These are phyloP conservation scores for Moringa oleifera DNA, from an alignment of 345 rosid species.

Conservation along the genomic window DNA sequence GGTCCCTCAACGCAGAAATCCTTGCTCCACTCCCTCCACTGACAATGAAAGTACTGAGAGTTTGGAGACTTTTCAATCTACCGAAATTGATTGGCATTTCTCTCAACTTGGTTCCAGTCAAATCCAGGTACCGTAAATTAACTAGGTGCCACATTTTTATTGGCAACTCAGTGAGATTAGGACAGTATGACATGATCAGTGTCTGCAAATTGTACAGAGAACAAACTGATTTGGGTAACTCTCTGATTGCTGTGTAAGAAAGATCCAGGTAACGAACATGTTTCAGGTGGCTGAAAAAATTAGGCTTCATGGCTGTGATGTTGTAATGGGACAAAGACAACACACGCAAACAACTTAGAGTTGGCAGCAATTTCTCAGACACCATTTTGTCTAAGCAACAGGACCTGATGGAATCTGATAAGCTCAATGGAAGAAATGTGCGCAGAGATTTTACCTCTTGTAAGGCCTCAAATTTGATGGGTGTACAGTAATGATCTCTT, in stretches of 20 bases:
- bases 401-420: slow-evolving; percentile 24
- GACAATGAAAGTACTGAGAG: slow-evolving; percentile 26
- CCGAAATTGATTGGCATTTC: slow-evolving; percentile 31
- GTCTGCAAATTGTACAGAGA: slow-evolving; percentile 30
- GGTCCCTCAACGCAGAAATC: slow-evolving; percentile 26
- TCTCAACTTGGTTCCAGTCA: slow-evolving; percentile 27
- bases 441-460: slow-evolving; percentile 27
- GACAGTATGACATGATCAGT: slow-evolving; percentile 26
- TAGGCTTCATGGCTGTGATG: slow-evolving; percentile 15
- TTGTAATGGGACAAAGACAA: slow-evolving; percentile 27
- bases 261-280: slow-evolving; percentile 32
- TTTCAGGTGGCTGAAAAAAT: slow-evolving; percentile 28
- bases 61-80: slow-evolving; percentile 29
- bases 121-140: slow-evolving; percentile 33
- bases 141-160: slow-evolving; percentile 23
- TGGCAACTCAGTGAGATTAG: slow-evolving; percentile 29
- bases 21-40: slow-evolving; percentile 20
- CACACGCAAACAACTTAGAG: slow-evolving; percentile 27
- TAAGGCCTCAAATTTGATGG: slow-evolving; percentile 27
- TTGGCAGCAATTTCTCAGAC: slow-evolving; percentile 16
- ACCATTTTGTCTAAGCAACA: slow-evolving; percentile 32
- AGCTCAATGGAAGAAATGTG: slow-evolving; percentile 32
- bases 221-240: slow-evolving; percentile 27
- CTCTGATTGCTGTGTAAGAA: slow-evolving; percentile 19
- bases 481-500: slow-evolving; percentile 21